These are phyloP conservation scores for Fimicolochytrium jonesii DNA, from an alignment of 192 early-diverging fungal genomes.

Conservation along the genomic window DNA sequence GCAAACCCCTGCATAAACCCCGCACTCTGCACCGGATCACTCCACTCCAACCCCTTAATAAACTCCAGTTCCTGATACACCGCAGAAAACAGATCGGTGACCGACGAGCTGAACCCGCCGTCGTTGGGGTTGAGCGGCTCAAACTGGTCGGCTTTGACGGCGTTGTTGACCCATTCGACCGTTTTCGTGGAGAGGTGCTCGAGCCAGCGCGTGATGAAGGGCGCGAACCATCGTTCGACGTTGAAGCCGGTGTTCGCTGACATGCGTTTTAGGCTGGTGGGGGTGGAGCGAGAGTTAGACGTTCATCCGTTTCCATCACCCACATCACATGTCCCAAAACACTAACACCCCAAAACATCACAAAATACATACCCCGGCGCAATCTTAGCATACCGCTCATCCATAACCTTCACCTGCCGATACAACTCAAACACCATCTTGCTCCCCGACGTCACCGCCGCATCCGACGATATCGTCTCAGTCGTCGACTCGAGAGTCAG, in stretches of 20 bases:
- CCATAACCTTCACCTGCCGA: constrained; percentile 41
- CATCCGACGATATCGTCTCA: constrained; percentile 38
- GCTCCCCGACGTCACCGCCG: constrained; percentile 35
- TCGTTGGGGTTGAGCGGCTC: constrained; percentile 31
- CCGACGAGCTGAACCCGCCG: constrained; percentile 35
- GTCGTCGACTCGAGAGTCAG: constrained; percentile 36
- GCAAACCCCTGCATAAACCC: constrained; percentile 52
- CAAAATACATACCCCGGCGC: constrained; percentile 44
- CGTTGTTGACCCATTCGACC: constrained; percentile 51
- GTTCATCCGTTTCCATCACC: too few species aligned
- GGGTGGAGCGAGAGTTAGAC: not conserved
- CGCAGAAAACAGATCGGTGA: constrained; percentile 50
- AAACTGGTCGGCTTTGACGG: constrained; percentile 49
- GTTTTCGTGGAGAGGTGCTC: constrained; percentile 39
- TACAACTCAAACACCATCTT: constrained; percentile 45
- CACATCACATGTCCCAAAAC: too few species aligned
- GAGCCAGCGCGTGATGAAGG: constrained; percentile 48
- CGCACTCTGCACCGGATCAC: constrained; percentile 44
- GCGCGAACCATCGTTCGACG: constrained; percentile 51
- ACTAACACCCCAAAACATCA: too few species aligned
- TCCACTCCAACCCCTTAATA: constrained; percentile 50
- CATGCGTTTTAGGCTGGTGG: constrained; percentile 19
- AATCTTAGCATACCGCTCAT: constrained; percentile 36
- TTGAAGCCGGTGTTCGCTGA: constrained; percentile 39
- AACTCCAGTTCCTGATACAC: constrained; percentile 50